These are phyloP conservation scores for Cucurbita argyrosperma DNA, from an alignment of 306 rosid genomes.

Conservation along the genomic window DNA sequence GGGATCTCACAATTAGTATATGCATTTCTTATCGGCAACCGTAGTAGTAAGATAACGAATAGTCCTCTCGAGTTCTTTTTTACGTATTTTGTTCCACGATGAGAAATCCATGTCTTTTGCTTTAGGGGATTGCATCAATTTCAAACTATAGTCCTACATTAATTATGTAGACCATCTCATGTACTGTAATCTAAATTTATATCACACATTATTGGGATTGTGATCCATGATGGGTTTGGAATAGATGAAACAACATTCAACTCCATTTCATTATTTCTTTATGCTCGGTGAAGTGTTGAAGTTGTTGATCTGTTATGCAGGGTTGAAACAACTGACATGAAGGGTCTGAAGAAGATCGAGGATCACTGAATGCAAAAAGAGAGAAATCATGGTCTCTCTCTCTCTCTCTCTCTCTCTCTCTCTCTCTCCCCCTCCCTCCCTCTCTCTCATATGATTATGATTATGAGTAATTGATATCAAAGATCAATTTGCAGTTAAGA, in stretches of 20 bases:
- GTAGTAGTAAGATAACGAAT: neutral
- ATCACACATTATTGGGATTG: neutral
- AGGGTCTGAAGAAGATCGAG: slow-evolving; percentile 93
- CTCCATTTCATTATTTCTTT: neutral
- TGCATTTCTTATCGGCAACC: neutral
- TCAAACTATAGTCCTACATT: neutral
- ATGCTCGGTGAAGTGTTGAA: neutral
- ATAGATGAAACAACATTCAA: neutral
- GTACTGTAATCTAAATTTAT: neutral
- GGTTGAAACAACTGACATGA: slow-evolving; percentile 96
- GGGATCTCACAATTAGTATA: neutral
- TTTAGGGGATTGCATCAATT: no score
- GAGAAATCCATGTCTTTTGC: no score
- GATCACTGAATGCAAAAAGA: slow-evolving; percentile 23
- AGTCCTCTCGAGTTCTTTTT: neutral
- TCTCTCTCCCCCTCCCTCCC: no score
- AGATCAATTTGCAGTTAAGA: neutral
- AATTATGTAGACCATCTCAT: neutral
- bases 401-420: neutral
- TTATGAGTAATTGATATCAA: neutral
- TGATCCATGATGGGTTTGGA: neutral
- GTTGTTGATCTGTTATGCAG: slow-evolving; percentile 28
- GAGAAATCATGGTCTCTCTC: neutral
- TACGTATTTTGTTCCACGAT: no score
- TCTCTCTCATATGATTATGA: no score